phyloP scores from a whole-genome alignment of 2,329 filamentous ascomycete genomes.

The Triangularia setosa region DNA sequence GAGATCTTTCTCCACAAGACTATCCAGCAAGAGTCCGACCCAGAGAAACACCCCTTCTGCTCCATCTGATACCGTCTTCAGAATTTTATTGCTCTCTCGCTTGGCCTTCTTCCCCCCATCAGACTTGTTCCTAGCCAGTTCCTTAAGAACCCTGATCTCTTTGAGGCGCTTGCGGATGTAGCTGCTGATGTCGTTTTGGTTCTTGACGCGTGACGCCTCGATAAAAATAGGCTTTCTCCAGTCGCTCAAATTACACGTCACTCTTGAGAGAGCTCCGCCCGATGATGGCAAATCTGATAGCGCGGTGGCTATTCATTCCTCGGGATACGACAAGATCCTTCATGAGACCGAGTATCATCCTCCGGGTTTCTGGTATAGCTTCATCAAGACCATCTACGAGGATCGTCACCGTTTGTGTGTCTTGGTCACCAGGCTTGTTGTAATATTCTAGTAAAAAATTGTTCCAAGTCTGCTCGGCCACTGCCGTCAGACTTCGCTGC shows the following conservation, averaged over 20 bases:
- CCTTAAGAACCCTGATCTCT: constrained; percentile 5
- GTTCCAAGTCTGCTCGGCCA: constrained; percentile 8
- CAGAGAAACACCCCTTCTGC: constrained; percentile 12
- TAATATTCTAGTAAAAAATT: constrained; percentile 9
- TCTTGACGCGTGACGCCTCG: constrained; percentile 6
- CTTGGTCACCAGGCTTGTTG: not conserved
- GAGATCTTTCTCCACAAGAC: constrained; percentile 8
- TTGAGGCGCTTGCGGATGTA: constrained; percentile 10
- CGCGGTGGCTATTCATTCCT: not conserved
- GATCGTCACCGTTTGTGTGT: not conserved
- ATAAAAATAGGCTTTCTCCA: constrained; percentile 4
- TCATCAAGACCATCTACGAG: constrained; percentile 10
- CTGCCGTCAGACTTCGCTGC: not conserved
- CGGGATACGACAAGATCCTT: not conserved
- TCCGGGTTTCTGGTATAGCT: not conserved
- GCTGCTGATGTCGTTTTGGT: constrained; percentile 3
- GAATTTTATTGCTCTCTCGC: constrained; percentile 1
- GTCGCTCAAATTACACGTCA: constrained; percentile 3
- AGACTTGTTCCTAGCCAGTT: constrained; percentile 1
- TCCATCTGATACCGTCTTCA: constrained; percentile 9
- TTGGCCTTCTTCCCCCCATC: constrained; percentile 4
- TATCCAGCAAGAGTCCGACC: constrained; percentile 10
- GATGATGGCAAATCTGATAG: constrained; percentile 1
- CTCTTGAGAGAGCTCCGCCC: constrained; percentile 3
- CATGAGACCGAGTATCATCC: constrained; percentile 6